Conservation (phyloP, 306 rosid species). For the Dalbergia cochinchinensis region DNA sequence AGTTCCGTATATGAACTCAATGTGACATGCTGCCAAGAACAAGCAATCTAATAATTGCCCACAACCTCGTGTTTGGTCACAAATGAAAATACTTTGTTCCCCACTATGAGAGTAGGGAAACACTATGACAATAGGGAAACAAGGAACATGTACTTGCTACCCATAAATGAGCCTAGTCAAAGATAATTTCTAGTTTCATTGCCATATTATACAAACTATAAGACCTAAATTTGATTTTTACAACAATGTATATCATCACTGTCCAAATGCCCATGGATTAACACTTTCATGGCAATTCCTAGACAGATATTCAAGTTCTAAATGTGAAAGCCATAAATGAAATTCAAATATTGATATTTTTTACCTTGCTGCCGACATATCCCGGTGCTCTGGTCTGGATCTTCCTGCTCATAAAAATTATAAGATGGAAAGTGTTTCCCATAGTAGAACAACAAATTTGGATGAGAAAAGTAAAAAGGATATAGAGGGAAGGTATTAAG, state of each 20-base stretch:
- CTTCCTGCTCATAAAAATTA: conserved; percentile 67
- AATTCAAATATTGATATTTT: neutral
- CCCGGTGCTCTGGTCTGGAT: conserved; percentile 57
- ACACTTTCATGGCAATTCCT: conserved; percentile 25
- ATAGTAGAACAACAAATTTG: conserved; percentile 11
- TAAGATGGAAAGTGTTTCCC: conserved; percentile 34
- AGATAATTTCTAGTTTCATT: conserved; percentile 9
- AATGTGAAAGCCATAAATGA: conserved; percentile 31
- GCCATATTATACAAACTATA: conserved; percentile 13
- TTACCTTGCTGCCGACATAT: conserved; percentile 64
- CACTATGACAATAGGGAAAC: conserved; percentile 5
- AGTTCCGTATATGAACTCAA: conserved; percentile 17
- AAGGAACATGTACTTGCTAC: neutral
- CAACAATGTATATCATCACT: conserved; percentile 8
- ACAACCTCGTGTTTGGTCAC: neutral
- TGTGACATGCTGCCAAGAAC: conserved; percentile 23
- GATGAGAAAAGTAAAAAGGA: conserved; percentile 17
- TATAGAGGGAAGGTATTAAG: conserved; percentile 9
- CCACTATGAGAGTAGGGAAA: neutral
- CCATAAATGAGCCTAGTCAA: conserved; percentile 28
- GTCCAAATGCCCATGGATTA: conserved; percentile 9
- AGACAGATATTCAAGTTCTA: conserved; percentile 23
- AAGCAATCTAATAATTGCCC: conserved; percentile 12
- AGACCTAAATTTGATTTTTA: neutral
- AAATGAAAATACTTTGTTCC: conserved; percentile 27